Evolutionary conservation across 768 basidiomycete species (phyloP), one percentile per base, ranked within the genome.

Genomic region (Leccinum barrowsii): DNA sequence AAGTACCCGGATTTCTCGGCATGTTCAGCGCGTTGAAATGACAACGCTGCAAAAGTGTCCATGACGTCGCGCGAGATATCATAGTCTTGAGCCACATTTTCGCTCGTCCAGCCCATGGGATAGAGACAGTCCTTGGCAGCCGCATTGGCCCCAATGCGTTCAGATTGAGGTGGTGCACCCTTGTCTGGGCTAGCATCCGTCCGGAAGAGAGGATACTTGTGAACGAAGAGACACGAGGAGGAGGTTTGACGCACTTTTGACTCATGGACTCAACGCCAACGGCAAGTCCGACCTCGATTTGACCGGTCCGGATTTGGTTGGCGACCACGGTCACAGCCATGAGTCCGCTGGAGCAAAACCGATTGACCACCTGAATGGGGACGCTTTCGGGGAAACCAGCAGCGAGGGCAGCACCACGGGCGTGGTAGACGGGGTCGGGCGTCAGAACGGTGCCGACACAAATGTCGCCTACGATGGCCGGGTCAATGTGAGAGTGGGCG

Each of bases 41-140:
- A 94, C 49, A 74, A 67, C 2, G 90, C 87, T 2, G 91, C 86
- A 66, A 84, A 86, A 35, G 76, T 77, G 67, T 94, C 91, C 78
- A 91, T 90, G 57, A 86, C 82, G 52, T 89, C 83, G 35, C 91
- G 80, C 50, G 86, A 80, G 58, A 94, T 76, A 58, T 82, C 73
- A 71, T 84, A 92, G 46, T 92, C 89, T 32, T 74, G 73, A 0
- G 91, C 91, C 32, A 94, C 89, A 61, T 92, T 94, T 73, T 94
- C 91, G 63, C 86, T 87, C 6, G 91, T 92, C 92, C 92, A 92
- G 7, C 91, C 91, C 92, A 93, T 94, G 32, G 87, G 88, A 67
- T 84, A 75, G 21, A 76, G 67, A 59, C 85, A 86, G 62, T 89
- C 89, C 26, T 71, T 78, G 3, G 89, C 82, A 4, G 83, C 75